phyloP scores from a whole-genome alignment of 2,329 filamentous ascomycete species.

The Lachnellula arida region DNA sequence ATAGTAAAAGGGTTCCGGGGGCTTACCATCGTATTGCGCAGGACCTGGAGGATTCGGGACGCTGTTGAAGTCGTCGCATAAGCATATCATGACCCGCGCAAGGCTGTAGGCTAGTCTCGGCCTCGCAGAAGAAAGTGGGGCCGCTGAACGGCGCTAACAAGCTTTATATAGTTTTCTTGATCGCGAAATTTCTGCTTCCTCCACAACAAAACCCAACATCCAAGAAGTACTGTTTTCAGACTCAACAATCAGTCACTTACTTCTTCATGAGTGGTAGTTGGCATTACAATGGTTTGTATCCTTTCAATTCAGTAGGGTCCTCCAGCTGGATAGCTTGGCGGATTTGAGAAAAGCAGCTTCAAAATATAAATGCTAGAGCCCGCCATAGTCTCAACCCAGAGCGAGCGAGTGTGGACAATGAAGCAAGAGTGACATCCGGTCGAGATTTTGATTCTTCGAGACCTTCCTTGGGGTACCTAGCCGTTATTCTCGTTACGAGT shows the following conservation, averaged over 20 bases:
- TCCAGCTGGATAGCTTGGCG: neutral
- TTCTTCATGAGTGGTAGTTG: neutral
- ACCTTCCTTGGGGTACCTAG: conserved; percentile 29
- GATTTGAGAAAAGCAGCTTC: conserved; percentile 21
- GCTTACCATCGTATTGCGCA: conserved; percentile 8
- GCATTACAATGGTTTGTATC: neutral
- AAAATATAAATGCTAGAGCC: conserved; percentile 48
- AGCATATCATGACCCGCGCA: neutral
- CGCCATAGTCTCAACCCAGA: conserved; percentile 45
- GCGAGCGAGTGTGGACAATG: conserved; percentile 52
- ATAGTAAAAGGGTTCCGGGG: neutral
- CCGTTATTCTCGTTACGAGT: conserved; percentile 28
- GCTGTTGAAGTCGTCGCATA: neutral
- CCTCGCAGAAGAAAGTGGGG: conserved; percentile 4
- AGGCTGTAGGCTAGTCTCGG: conserved; percentile 2
- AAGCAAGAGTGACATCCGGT: conserved; percentile 47
- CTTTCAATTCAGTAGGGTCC: neutral
- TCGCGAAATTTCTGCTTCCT: conserved; percentile 1
- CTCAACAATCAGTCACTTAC: neutral
- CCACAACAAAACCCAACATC: neutral
- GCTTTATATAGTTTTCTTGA: neutral
- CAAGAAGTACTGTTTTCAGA: neutral
- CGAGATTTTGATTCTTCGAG: conserved; percentile 34
- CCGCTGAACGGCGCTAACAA: neutral
- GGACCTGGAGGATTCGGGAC: neutral